A percentile compares a stretch with the other conserved stretches of the same genome.
phyloP scores from a whole-genome alignment of 1,284 basidiomycete species.

The Marasmius tenuissimus region DNA sequence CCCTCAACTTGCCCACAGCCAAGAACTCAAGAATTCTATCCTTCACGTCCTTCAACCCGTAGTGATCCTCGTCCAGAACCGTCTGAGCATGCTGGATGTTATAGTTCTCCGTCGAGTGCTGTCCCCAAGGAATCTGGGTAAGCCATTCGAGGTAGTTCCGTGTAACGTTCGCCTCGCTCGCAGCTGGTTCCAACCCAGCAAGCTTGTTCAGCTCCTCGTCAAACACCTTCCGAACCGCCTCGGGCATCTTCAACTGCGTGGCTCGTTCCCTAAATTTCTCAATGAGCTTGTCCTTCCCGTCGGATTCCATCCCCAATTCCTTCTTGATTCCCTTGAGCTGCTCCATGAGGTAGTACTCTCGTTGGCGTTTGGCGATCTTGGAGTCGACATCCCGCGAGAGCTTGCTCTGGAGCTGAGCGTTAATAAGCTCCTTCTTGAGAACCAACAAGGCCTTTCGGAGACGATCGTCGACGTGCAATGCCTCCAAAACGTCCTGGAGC shows the following conservation, averaged over 20 bases:
- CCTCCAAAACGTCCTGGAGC: slow-evolving; percentile 92
- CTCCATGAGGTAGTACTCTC: slow-evolving; percentile 98
- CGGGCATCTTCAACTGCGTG: slow-evolving; percentile 88
- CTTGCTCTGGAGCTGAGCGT: slow-evolving; percentile 94
- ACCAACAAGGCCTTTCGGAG: slow-evolving; percentile 90
- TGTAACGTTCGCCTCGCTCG: slow-evolving; percentile 95
- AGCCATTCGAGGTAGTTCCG: slow-evolving; percentile 96
- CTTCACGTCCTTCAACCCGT: slow-evolving; percentile 95
- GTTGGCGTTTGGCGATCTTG: slow-evolving; percentile 96
- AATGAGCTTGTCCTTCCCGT: slow-evolving; percentile 97
- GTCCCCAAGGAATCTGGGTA: slow-evolving; percentile 97
- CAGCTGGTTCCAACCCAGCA: slow-evolving; percentile 87
- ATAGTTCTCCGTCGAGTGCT: slow-evolving; percentile 93
- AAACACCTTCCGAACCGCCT: slow-evolving; percentile 90
- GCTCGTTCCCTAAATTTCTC: slow-evolving; percentile 96
- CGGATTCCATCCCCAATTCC: slow-evolving; percentile 95
- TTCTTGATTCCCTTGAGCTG: slow-evolving; percentile 99
- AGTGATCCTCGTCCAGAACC: slow-evolving; percentile 96
- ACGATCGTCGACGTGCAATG: slow-evolving; percentile 84
- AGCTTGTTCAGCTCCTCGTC: slow-evolving; percentile 97
- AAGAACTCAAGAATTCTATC: slow-evolving; percentile 98
- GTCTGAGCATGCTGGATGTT: slow-evolving; percentile 82
- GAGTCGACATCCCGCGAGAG: slow-evolving; percentile 92
- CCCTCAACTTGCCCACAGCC: slow-evolving; percentile 94
- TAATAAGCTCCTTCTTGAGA: slow-evolving; percentile 98